Conservation (phyloP, 192 early-diverging fungal species). For the Backusella westeae region DNA sequence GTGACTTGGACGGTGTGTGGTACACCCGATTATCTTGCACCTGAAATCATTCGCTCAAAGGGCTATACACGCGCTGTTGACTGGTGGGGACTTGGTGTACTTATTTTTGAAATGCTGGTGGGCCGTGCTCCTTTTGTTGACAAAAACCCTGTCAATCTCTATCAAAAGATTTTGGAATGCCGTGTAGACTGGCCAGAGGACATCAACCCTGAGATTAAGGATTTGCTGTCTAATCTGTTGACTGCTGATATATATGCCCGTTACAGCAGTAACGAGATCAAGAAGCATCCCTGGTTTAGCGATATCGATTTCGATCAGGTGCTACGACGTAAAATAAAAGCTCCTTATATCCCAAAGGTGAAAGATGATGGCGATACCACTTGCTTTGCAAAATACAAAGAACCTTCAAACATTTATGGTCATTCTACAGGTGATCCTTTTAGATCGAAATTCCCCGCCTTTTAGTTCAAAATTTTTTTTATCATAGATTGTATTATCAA, state of each 20-base stretch:
- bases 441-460: slow-evolving; percentile 25
- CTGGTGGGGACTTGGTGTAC: slow-evolving; percentile 95
- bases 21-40: slow-evolving; percentile 88
- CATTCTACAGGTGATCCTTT: slow-evolving; percentile 14
- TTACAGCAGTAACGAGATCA: slow-evolving; percentile 81
- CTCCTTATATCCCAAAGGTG: slow-evolving; percentile 50
- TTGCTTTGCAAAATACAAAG: slow-evolving; percentile 33
- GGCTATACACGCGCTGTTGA: slow-evolving; percentile 86
- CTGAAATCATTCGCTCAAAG: slow-evolving; percentile 86
- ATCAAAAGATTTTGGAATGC: slow-evolving; percentile 85
- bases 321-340: slow-evolving; percentile 38
- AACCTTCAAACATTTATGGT: slow-evolving; percentile 21
- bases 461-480: slow-evolving; percentile 1
- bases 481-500: neutral
- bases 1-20: slow-evolving; percentile 64
- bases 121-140: slow-evolving; percentile 80
- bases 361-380: slow-evolving; percentile 47
- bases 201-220: slow-evolving; percentile 65
- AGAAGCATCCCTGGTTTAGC: slow-evolving; percentile 80
- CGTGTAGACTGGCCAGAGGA: slow-evolving; percentile 71
- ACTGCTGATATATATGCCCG: slow-evolving; percentile 74
- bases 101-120: slow-evolving; percentile 84
- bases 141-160: slow-evolving; percentile 84
- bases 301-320: slow-evolving; percentile 50
- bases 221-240: slow-evolving; percentile 72